Conservation (phyloP, 1,284 basidiomycete genomes). For the Cryptococcus wingfieldii region DNA sequence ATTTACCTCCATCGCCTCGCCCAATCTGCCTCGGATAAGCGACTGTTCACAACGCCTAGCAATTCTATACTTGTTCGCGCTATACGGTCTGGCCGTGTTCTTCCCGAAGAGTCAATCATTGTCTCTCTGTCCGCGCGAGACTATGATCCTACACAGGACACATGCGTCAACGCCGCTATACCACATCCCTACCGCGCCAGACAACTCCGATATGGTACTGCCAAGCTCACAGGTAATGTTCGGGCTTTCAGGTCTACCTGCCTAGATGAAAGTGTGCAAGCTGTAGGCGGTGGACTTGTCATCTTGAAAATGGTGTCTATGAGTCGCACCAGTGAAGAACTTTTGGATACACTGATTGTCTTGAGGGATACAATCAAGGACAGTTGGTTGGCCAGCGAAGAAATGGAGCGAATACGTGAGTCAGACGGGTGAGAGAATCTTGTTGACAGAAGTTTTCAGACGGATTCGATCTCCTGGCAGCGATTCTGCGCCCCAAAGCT, state of each 20-base stretch:
- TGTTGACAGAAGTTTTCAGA: conserved; percentile 51
- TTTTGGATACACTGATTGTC: conserved; percentile 67
- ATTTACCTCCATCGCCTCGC: conserved; percentile 43
- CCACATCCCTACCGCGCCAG: conserved; percentile 33
- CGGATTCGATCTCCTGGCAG: conserved; percentile 80
- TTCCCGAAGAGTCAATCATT: conserved; percentile 44
- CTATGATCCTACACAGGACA: conserved; percentile 12
- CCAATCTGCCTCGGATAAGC: conserved; percentile 28
- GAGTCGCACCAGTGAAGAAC: conserved; percentile 68
- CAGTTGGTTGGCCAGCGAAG: conserved; percentile 87
- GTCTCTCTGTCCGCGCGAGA: conserved; percentile 42
- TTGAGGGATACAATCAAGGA: conserved; percentile 71
- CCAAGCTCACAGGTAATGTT: conserved; percentile 57
- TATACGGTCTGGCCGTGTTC: conserved; percentile 39
- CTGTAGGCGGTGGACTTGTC: conserved; percentile 75
- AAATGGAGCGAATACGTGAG: conserved; percentile 78
- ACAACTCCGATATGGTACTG: conserved; percentile 33
- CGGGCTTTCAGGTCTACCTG: conserved; percentile 59
- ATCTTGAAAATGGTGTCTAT: conserved; percentile 71
- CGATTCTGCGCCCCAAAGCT: conserved; percentile 66
- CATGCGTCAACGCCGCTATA: conserved; percentile 36
- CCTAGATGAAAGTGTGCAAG: conserved; percentile 74
- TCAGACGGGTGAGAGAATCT: conserved; percentile 9
- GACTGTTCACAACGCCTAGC: conserved; percentile 30
- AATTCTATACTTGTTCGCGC: conserved; percentile 45